Evolutionary conservation across 148 eudicot species (phyloP).

Genomic region (Rhododendron kiyosumense): DNA sequence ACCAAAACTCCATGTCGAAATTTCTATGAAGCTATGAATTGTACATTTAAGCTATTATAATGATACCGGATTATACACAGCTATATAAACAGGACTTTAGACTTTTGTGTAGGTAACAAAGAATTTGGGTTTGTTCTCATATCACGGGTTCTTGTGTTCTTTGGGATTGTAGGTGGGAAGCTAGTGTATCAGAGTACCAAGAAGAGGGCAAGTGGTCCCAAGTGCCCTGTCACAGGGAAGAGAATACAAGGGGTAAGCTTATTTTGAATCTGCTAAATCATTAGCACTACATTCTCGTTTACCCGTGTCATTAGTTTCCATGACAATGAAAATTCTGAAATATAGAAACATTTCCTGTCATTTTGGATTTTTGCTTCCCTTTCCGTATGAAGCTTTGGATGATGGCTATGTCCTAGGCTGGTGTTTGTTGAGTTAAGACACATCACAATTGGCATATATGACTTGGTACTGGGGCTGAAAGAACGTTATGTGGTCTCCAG

Average conservation of each 20-base stretch:
- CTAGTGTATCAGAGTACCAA: conserved; percentile 68
- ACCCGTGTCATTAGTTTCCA: background rate
- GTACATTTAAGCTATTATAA: background rate
- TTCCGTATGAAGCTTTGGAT: background rate
- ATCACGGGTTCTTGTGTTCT: background rate
- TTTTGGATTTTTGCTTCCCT: background rate
- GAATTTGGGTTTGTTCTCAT: background rate
- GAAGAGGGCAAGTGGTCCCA: conserved; percentile 84
- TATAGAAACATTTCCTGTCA: background rate
- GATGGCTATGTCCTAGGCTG: background rate
- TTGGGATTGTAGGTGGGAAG: conserved; percentile 39
- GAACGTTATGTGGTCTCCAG: too few relatives aligned
- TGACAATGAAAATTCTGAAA: background rate
- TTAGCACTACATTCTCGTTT: background rate
- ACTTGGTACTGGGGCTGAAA: too few relatives aligned
- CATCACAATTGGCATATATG: too few relatives aligned
- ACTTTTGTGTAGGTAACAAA: background rate
- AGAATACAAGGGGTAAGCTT: conserved; percentile 75
- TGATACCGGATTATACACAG: background rate
- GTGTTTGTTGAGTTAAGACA: background rate
- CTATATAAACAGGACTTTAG: background rate
- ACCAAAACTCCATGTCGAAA: background rate
- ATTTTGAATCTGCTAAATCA: background rate
- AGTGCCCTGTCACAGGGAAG: conserved; percentile 78
- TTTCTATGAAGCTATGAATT: background rate